Percentiles rank a stretch among this genome's conserved stretches.
Conservation (phyloP, 2,329 filamentous ascomycete genomes). For the Claviceps humidiphila region DNA sequence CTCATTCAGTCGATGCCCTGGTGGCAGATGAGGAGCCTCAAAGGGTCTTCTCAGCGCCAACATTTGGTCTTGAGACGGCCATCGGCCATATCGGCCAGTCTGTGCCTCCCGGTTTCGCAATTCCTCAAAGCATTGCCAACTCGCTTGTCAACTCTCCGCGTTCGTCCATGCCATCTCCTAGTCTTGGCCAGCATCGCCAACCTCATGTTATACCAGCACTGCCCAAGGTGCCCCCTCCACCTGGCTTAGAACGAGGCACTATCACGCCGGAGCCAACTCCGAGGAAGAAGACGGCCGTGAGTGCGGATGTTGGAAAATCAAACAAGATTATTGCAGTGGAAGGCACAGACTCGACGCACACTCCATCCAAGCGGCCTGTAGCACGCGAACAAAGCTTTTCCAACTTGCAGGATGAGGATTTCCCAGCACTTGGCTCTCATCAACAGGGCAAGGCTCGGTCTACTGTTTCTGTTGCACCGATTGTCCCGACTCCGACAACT, state of each 20-base stretch:
- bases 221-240: slow-evolving; percentile 13
- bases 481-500: slow-evolving; percentile 22
- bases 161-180: slow-evolving; percentile 11
- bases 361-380: slow-evolving; percentile 24
- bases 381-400: slow-evolving; percentile 7
- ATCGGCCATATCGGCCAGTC: slow-evolving; percentile 11
- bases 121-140: slow-evolving; percentile 7
- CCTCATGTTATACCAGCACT: slow-evolving; percentile 14
- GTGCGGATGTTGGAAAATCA: slow-evolving; percentile 26
- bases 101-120: slow-evolving; percentile 19
- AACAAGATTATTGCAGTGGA: slow-evolving; percentile 32
- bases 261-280: slow-evolving; percentile 22
- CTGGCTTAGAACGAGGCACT: slow-evolving; percentile 13
- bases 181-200: slow-evolving; percentile 9
- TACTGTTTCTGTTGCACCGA: slow-evolving; percentile 18
- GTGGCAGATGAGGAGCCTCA: slow-evolving; percentile 43
- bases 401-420: slow-evolving; percentile 46
- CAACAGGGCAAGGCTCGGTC: slow-evolving; percentile 23
- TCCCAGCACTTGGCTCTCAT: slow-evolving; percentile 42
- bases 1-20: slow-evolving; percentile 52
- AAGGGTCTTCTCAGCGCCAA: slow-evolving; percentile 7
- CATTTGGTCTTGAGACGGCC: slow-evolving; percentile 1
- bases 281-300: slow-evolving; percentile 13
- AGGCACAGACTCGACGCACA: slow-evolving; percentile 33
- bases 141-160: slow-evolving; percentile 1